Percentiles rank a stretch among this genome's conserved stretches.
Evolutionary conservation across 768 basidiomycete genomes (phyloP).

Genomic region (Auricularia heimuer): DNA sequence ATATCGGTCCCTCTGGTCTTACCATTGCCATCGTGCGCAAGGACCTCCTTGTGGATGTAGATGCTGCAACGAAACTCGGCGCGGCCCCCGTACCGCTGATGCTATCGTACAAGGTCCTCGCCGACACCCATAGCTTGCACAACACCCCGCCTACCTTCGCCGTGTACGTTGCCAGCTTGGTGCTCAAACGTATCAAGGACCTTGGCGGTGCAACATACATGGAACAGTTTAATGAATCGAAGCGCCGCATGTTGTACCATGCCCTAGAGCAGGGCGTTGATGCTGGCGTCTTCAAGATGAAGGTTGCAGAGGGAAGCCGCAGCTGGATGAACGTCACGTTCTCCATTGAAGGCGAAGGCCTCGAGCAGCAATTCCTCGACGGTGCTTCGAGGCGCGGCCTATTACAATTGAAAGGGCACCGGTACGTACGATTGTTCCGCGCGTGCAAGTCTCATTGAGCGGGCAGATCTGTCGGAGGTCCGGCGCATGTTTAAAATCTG

Average conservation of each 20-base stretch:
- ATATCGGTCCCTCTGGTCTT: conserved; percentile 88
- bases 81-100: conserved; percentile 66
- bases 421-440: conserved; percentile 38
- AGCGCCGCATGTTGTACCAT: conserved; percentile 68
- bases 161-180: conserved; percentile 83
- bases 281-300: conserved; percentile 57
- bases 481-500: conserved; percentile 3
- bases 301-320: conserved; percentile 63
- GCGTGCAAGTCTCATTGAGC: neutral
- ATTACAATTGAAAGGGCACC: conserved; percentile 86
- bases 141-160: conserved; percentile 91
- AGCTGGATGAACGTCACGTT: conserved; percentile 98
- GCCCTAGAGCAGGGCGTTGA: conserved; percentile 61
- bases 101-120: conserved; percentile 74
- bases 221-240: conserved; percentile 55
- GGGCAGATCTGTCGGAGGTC: conserved; percentile 46
- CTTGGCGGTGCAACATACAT: conserved; percentile 60
- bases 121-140: conserved; percentile 66
- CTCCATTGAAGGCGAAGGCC: conserved; percentile 60
- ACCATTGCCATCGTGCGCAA: conserved; percentile 92
- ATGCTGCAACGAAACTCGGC: conserved; percentile 64
- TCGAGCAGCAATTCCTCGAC: conserved; percentile 55
- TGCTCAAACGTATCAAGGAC: conserved; percentile 58
- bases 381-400: conserved; percentile 74
- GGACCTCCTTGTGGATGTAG: conserved; percentile 85